Base-by-base conservation (phyloP, 495 filamentous ascomycete species). In the Neurospora sp. region DNA sequence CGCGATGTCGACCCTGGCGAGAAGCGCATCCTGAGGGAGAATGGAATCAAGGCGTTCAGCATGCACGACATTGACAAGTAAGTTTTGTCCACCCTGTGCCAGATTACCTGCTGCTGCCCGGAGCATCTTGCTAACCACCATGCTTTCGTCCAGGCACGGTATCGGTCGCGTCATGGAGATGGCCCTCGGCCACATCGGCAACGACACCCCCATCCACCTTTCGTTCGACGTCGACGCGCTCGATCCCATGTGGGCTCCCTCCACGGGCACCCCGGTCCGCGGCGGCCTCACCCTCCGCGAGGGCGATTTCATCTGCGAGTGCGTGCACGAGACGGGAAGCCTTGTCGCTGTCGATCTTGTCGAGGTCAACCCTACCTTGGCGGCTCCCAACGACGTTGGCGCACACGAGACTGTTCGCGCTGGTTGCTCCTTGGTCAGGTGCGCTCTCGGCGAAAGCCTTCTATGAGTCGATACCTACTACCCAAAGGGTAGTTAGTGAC, bases 131-230 rank as follows among this genome's bases (percentile, higher is more conserved):
- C 71, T 76, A 18, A 69, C 27, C 27, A 66, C 7, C 6, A 9
- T 12, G 0, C 27, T 4, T 39, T 14, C 14, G n/a, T 1, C 66
- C 75, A 94, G 91, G 54, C 87, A 97, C 77, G 96, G 96, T 40
- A 98, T 99, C 80, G 96, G 96, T 35, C 91, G 91, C 74, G 94
- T 98, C 70, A 95, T 99, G 85, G 96, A 98, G 79, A 96, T 98
- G 94, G 96, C 94, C 38, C 85, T 99, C 31, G 95, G 91, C 49
- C 93, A 98, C 83, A 95, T 99, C 72, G 95, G 95, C 46, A 91
- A 87, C 75, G 96, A 97, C 79, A 97, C 94, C 0, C 96, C 96
- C 16, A 97, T 98, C 73, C 96, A 99, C 82, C 87, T 99, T 40
- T 96, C 93, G 27, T 98, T 99, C 79, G 96, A 99, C 80, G 93